Evolutionary conservation across 805 yeast genomes (phyloP).

Genomic region (Starmerella apicola): DNA sequence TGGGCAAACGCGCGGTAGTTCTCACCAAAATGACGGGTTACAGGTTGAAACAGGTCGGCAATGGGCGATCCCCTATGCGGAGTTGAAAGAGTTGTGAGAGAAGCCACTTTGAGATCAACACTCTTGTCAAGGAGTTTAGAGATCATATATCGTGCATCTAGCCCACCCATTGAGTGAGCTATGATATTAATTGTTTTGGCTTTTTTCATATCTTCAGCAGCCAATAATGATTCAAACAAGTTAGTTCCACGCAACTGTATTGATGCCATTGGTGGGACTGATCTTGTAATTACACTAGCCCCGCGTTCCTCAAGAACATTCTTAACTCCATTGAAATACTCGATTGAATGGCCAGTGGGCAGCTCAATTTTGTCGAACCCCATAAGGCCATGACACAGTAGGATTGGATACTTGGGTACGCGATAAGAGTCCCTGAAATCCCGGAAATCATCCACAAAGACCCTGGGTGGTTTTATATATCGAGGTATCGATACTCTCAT

Average conservation of each 20-base stretch:
- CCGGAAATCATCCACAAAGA: constrained; percentile 17
- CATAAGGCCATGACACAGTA: constrained; percentile 74
- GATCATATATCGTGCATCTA: constrained; percentile 69
- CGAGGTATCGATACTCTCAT: too few species aligned
- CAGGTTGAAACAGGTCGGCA: constrained; percentile 50
- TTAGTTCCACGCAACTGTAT: constrained; percentile 55
- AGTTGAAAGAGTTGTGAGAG: constrained; percentile 74
- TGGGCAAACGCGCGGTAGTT: constrained; percentile 40
- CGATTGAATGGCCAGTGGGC: constrained; percentile 34
- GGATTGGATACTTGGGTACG: constrained; percentile 41
- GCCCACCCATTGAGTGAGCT: constrained; percentile 92
- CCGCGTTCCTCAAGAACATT: constrained; percentile 50
- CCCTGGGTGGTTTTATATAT: too few species aligned
- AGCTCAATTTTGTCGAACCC: constrained; percentile 56
- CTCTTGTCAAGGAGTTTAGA: constrained; percentile 37
- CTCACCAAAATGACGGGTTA: constrained; percentile 22
- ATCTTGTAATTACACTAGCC: constrained; percentile 54
- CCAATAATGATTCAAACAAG: constrained; percentile 40
- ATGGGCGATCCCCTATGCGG: constrained; percentile 82
- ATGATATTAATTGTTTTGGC: constrained; percentile 38
- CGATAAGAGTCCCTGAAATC: constrained; percentile 12
- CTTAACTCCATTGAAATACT: constrained; percentile 76
- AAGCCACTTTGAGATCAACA: constrained; percentile 41
- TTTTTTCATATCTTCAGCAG: constrained; percentile 15
- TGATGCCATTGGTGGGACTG: constrained; percentile 72